phyloP scores from a whole-genome alignment of 2,329 filamentous ascomycete genomes.

The Basipetospora chlamydospora region DNA sequence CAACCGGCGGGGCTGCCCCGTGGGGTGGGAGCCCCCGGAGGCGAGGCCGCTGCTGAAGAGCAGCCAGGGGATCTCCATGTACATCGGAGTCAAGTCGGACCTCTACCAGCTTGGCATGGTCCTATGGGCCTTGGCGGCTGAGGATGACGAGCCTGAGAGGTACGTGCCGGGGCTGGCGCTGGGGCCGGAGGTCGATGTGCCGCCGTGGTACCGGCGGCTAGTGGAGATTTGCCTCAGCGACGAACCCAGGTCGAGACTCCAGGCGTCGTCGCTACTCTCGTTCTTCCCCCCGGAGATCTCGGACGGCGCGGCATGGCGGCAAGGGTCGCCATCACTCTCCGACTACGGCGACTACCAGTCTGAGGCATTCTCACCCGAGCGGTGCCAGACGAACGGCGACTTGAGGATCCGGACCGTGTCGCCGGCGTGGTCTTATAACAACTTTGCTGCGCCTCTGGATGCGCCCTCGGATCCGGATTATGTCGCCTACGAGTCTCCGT shows the following conservation, averaged over 20 bases:
- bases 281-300: slow-evolving; percentile 42
- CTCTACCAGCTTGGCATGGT: slow-evolving; percentile 96
- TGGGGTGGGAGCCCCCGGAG: slow-evolving; percentile 95
- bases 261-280: slow-evolving; percentile 56
- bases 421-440: slow-evolving; percentile 9
- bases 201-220: slow-evolving; percentile 63
- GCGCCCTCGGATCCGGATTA: slow-evolving; percentile 1
- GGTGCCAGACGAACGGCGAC: slow-evolving; percentile 3
- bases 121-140: slow-evolving; percentile 76
- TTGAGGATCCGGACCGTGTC: slow-evolving; percentile 12
- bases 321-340: background rate
- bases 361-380: slow-evolving; percentile 8
- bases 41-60: slow-evolving; percentile 72
- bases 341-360: background rate
- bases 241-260: slow-evolving; percentile 55
- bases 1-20: slow-evolving; percentile 89
- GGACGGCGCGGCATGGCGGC: background rate
- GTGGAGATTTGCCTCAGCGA: slow-evolving; percentile 64
- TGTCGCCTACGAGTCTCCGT: slow-evolving; percentile 6
- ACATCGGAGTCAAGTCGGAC: slow-evolving; percentile 96
- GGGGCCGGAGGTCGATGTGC: slow-evolving; percentile 46
- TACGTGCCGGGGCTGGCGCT: slow-evolving; percentile 47
- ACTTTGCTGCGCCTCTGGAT: slow-evolving; percentile 4
- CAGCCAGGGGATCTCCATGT: slow-evolving; percentile 86
- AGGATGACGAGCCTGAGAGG: slow-evolving; percentile 80